Evolutionary conservation across 441 rosid genomes (phyloP).

Genomic region (Adansonia rubrostipa): DNA sequence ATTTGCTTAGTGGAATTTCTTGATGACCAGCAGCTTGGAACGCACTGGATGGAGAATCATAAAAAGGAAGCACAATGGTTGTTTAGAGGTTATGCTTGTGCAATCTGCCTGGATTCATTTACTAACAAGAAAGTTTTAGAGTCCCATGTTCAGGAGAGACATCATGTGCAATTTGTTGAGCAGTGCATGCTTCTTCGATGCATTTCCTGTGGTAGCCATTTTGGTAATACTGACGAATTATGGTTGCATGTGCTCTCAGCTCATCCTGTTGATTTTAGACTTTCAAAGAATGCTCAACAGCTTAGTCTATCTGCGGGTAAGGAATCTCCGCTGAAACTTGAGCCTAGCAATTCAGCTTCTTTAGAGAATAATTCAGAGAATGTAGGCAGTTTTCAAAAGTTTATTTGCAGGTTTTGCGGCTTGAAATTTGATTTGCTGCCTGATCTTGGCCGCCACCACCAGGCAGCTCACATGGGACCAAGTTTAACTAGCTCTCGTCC

Average conservation of each 20-base stretch:
- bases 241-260: constrained; percentile 78
- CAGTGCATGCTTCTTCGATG: constrained; percentile 97
- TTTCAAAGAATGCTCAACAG: constrained; percentile 47
- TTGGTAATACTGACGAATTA: constrained; percentile 84
- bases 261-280: constrained; percentile 67
- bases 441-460: constrained; percentile 99
- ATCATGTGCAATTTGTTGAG: constrained; percentile 85
- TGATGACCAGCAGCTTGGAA: constrained; percentile 59
- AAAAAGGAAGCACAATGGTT: constrained; percentile 82
- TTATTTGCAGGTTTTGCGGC: constrained; percentile 88
- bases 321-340: constrained; percentile 51
- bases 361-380: constrained; percentile 51
- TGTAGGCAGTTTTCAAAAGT: constrained; percentile 54
- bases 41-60: constrained; percentile 75
- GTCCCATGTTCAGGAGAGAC: constrained; percentile 92
- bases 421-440: constrained; percentile 89
- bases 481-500: constrained; percentile 62
- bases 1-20: constrained; percentile 61
- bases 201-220: constrained; percentile 89
- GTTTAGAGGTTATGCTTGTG: constrained; percentile 90
- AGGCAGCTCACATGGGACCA: constrained; percentile 94
- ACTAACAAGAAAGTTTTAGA: constrained; percentile 75
- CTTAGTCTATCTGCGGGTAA: constrained; percentile 33
- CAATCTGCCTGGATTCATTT: constrained; percentile 95
- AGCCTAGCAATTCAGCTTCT: constrained; percentile 40